Percentiles rank a stretch among this genome's conserved stretches.
These are phyloP conservation scores for Phytophthora cryptogea DNA, from an alignment of 352 stramenopile species.

Conservation along the genomic window DNA sequence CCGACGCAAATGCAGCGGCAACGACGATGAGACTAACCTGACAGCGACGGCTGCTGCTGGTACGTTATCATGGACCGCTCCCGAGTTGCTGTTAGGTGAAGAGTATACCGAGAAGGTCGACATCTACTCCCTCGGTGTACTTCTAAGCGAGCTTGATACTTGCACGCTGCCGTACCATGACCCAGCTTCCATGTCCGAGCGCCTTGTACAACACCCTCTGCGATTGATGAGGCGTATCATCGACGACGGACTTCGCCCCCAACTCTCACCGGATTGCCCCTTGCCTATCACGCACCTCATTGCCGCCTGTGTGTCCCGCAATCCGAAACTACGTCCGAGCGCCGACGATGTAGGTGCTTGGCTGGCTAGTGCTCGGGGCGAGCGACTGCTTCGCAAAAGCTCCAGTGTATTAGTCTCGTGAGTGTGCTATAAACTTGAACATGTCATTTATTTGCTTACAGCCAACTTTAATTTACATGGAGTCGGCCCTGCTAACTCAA, in stretches of 20 bases:
- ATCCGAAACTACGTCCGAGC: constrained; percentile 53
- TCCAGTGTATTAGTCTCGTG: constrained; percentile 33
- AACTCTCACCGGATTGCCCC: constrained; percentile 57
- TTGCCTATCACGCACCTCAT: constrained; percentile 65
- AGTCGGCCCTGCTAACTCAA: too few species aligned
- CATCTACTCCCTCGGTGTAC: constrained; percentile 80
- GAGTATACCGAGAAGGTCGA: constrained; percentile 78
- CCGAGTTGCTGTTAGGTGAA: constrained; percentile 64
- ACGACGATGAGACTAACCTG: constrained; percentile 45
- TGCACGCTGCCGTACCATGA: constrained; percentile 74
- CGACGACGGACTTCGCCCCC: constrained; percentile 58
- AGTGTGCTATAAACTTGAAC: constrained; percentile 7
- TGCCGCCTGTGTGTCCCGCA: constrained; percentile 52
- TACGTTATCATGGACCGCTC: constrained; percentile 70
- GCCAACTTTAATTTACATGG: too few species aligned
- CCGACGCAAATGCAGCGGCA: constrained; percentile 52
- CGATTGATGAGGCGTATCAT: constrained; percentile 65
- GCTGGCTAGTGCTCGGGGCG: constrained; percentile 39
- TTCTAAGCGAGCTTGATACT: constrained; percentile 78
- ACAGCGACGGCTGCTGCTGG: constrained; percentile 54
- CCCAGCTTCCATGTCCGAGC: constrained; percentile 38
- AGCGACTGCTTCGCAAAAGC: constrained; percentile 43
- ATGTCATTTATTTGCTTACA: constrained; percentile 10
- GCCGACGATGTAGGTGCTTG: constrained; percentile 52
- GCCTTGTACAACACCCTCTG: constrained; percentile 56